phyloP scores from a whole-genome alignment of 2,329 filamentous ascomycete genomes.

The Fusarium buharicum region DNA sequence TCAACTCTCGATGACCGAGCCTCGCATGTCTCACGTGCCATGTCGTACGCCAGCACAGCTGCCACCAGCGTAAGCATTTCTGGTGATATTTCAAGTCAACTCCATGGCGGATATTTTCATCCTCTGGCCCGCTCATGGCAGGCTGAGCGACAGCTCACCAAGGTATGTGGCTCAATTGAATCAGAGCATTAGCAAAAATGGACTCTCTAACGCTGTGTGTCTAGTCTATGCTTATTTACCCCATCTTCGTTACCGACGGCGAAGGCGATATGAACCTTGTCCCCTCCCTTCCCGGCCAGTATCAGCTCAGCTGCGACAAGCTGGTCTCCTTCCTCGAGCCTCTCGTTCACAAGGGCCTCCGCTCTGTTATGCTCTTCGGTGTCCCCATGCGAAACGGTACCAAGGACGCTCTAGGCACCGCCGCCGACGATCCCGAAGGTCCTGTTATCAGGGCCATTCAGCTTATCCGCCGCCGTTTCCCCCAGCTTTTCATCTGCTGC shows the following conservation, averaged over 20 bases:
- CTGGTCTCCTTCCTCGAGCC: conserved; percentile 86
- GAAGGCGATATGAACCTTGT: conserved; percentile 93
- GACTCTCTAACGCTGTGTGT: conserved; percentile 26
- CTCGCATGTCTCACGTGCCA: conserved; percentile 70
- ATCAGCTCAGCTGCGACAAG: conserved; percentile 87
- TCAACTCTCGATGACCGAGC: conserved; percentile 69
- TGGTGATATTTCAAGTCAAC: conserved; percentile 82
- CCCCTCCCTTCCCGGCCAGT: conserved; percentile 89
- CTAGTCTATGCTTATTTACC: conserved; percentile 98
- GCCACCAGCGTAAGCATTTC: conserved; percentile 76
- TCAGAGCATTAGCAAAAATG: background rate
- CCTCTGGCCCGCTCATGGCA: conserved; percentile 84
- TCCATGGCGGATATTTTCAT: conserved; percentile 85
- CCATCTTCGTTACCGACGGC: conserved; percentile 93
- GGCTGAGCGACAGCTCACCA: conserved; percentile 84
- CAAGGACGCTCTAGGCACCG: conserved; percentile 92
- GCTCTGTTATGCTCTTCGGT: conserved; percentile 94
- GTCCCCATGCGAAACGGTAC: conserved; percentile 82
- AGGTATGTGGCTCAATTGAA: conserved; percentile 62
- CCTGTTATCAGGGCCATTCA: conserved; percentile 91
- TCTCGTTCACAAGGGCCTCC: conserved; percentile 87
- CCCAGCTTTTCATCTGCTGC: conserved; percentile 87
- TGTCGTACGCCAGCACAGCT: conserved; percentile 73
- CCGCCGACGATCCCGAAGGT: conserved; percentile 91
- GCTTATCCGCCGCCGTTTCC: conserved; percentile 84